Conservation (phyloP, 176 grass and related monocot species). For the Calamus simplicifolius region DNA sequence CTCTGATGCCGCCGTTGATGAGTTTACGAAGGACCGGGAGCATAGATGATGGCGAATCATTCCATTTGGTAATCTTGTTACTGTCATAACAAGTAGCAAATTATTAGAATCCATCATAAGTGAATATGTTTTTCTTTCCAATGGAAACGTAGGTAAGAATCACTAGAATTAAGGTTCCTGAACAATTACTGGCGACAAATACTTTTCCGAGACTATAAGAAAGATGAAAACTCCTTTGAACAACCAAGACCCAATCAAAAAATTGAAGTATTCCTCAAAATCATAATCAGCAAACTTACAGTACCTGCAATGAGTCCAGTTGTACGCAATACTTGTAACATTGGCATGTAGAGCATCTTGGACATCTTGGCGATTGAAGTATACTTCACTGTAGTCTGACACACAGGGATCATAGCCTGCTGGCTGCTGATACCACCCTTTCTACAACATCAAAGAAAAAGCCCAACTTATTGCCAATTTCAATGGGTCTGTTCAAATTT, state of each 20-base stretch:
- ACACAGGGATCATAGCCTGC: slow-evolving; percentile 22
- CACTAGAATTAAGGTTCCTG: too few relatives aligned
- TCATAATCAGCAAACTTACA: background rate
- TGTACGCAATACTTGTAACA: slow-evolving; percentile 6
- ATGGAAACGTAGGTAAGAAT: too few relatives aligned
- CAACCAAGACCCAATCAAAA: too few relatives aligned
- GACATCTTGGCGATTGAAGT: slow-evolving; percentile 16
- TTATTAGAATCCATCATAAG: background rate
- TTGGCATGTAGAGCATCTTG: slow-evolving; percentile 26
- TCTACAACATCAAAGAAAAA: background rate
- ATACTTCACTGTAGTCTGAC: slow-evolving; percentile 2
- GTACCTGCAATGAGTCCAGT: slow-evolving; percentile 24
- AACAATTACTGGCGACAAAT: too few relatives aligned
- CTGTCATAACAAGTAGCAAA: background rate
- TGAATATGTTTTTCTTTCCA: background rate
- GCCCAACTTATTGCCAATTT: too few relatives aligned
- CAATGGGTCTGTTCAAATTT: too few relatives aligned
- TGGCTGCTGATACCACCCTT: slow-evolving; percentile 9
- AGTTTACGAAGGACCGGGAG: slow-evolving; percentile 20
- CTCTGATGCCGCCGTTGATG: slow-evolving; percentile 15
- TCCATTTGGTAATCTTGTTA: slow-evolving; percentile 6
- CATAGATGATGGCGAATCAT: slow-evolving; percentile 1
- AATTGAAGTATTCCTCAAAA: too few relatives aligned
- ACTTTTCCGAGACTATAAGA: too few relatives aligned
- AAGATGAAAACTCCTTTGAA: too few relatives aligned